Evolutionary conservation across 306 rosid genomes (phyloP), one percentile per base, ranked within the genome.

Genomic region (Vigna reflexopilosa): DNA sequence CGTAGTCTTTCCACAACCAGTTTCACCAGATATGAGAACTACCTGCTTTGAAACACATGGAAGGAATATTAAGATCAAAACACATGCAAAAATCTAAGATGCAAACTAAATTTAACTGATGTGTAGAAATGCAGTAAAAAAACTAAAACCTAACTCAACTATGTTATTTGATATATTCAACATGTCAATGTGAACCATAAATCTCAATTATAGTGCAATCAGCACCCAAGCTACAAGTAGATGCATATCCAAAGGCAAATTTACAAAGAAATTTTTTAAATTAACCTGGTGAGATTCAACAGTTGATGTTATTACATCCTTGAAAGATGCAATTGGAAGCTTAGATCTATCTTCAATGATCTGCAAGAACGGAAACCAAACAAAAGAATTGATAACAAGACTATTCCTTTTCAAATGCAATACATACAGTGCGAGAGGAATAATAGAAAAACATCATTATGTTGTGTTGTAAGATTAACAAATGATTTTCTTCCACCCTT

Each of bases 1-100:
- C 5, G 99, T 93, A 73, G 99, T 96, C 91, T 96, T 93, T 85
- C 99, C 99, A 73, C 99, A 96, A 47, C 98, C 99, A 77, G 99
- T 96, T 89, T 93, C 93, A 40, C 98, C 98, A 87, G 89, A 84
- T 82, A 96, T 64, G 78, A 96, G 93, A 86, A 96, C 91, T 0
- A 93, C 99, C 99, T 96, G 94, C 83, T 82, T 86, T 49, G 62
- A 86, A 77, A 42, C 62, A 56, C 48, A 72, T 62, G 68, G 57
- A 79, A 78, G 49, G 82, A 81, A 71, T 57, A 76, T 66, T 64
- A 62, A 86, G 83, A 52, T 67, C 70, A 34, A 64, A 49, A 71
- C 42, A 83, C 28, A 49, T 48, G 68, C 72, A 71, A 58, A 85
- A 84, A 69, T 73, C 30, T 64, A 77, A 67, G 58, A 66, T 64